These are phyloP conservation scores for Venustampulla echinocandica DNA, from an alignment of 495 filamentous ascomycete species.

Conservation along the genomic window DNA sequence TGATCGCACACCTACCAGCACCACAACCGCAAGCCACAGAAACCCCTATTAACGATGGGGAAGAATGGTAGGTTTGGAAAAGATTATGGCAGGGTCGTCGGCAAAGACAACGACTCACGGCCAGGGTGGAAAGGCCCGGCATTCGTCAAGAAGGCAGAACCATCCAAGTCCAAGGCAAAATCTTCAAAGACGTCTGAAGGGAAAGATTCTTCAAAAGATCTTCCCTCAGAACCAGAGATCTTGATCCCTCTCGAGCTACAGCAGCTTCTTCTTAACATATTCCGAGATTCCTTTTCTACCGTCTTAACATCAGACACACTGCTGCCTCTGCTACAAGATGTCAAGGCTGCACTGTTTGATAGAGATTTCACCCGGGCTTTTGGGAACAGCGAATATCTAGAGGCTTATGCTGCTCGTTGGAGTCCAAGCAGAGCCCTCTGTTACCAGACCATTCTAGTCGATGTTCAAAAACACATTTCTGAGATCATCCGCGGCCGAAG, in stretches of 20 bases:
- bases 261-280: conserved; percentile 70
- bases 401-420: conserved; percentile 82
- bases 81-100: conserved; percentile 20
- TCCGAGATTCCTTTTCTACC: conserved; percentile 50
- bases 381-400: conserved; percentile 52
- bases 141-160: conserved; percentile 14
- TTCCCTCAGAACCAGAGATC: neutral
- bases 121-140: conserved; percentile 19
- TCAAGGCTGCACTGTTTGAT: conserved; percentile 77
- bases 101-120: conserved; percentile 10
- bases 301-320: conserved; percentile 35
- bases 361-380: conserved; percentile 80
- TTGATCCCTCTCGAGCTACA: conserved; percentile 45
- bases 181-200: conserved; percentile 13
- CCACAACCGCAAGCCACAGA: neutral
- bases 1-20: too few species aligned
- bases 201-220: neutral
- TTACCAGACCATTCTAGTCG: conserved; percentile 59
- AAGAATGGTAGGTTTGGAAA: conserved; percentile 20
- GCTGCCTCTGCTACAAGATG: conserved; percentile 54
- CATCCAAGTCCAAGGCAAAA: conserved; percentile 9
- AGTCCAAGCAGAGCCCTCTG: conserved; percentile 73
- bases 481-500: conserved; percentile 5
- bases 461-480: conserved; percentile 33
- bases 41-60: conserved; percentile 10